Evolutionary conservation across 345 rosid species (phyloP).

Genomic region (Euphorbia lathyris): DNA sequence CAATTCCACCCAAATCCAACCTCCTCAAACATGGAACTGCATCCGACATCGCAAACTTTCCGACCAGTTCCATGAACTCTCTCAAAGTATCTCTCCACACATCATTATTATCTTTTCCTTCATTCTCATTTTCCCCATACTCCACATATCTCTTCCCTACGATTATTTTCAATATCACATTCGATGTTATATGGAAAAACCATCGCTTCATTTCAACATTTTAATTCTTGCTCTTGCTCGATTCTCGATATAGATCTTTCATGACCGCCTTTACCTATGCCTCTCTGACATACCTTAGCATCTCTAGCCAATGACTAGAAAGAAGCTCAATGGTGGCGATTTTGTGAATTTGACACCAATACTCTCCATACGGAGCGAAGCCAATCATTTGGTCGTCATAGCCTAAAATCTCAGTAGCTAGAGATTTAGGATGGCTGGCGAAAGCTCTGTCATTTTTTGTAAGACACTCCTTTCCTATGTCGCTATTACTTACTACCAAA

Average conservation of each 20-base stretch:
- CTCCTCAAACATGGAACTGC: too few relatives aligned
- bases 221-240: not conserved
- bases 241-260: not conserved
- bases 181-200: conserved; percentile 30
- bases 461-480: conserved; percentile 10
- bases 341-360: conserved; percentile 24
- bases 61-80: too few relatives aligned
- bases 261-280: not conserved
- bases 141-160: conserved; percentile 25
- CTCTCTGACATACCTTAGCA: conserved; percentile 11
- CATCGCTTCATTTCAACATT: conserved; percentile 34
- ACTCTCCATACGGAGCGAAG: conserved; percentile 2
- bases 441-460: conserved; percentile 7
- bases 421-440: not conserved
- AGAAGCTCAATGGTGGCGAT: too few relatives aligned
- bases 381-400: conserved; percentile 15
- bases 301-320: conserved; percentile 20
- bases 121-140: not conserved
- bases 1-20: too few relatives aligned
- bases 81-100: too few relatives aligned
- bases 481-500: too few relatives aligned
- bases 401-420: conserved; percentile 4
- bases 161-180: conserved; percentile 26
- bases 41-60: too few relatives aligned
- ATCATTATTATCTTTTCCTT: not conserved